A percentile compares a stretch with the other conserved stretches of the same genome.
Conservation (phyloP, 163 green algal species). For the Trebouxiophyceae sp. region DNA sequence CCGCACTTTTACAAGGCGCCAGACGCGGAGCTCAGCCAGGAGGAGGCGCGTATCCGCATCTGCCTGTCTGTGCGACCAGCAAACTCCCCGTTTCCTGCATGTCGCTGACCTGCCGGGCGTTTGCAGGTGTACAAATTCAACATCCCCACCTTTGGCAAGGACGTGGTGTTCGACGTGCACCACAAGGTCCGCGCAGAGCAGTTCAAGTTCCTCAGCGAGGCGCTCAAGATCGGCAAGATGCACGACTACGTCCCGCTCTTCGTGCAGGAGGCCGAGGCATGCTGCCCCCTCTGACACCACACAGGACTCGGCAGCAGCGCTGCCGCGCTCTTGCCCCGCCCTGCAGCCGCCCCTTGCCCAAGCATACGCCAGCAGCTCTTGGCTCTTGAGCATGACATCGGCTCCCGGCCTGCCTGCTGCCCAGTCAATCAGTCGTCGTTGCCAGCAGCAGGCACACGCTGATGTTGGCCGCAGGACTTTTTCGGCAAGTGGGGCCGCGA, state of each 20-base stretch:
- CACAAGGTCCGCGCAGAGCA: slow-evolving; percentile 86
- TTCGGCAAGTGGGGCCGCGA: slow-evolving; percentile 86
- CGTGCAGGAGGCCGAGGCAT: slow-evolving; percentile 84
- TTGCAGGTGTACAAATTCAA: slow-evolving; percentile 94
- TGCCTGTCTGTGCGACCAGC: too few species aligned
- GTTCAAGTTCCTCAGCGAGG: slow-evolving; percentile 94
- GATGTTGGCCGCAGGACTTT: slow-evolving; percentile 70
- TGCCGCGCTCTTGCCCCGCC: too few species aligned
- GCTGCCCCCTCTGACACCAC: too few species aligned
- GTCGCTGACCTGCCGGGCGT: too few species aligned
- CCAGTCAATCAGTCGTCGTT: too few species aligned
- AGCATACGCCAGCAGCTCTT: too few species aligned
- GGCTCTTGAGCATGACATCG: too few species aligned
- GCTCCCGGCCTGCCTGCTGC: too few species aligned
- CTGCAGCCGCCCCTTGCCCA: slow-evolving; percentile 1
- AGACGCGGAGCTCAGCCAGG: slow-evolving; percentile 90
- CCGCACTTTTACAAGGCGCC: slow-evolving; percentile 94
- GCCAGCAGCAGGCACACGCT: too few species aligned
- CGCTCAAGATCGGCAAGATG: slow-evolving; percentile 81
- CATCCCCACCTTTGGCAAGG: slow-evolving; percentile 93
- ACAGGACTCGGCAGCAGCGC: too few species aligned
- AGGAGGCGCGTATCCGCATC: slow-evolving; percentile 46
- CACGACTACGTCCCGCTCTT: slow-evolving; percentile 89
- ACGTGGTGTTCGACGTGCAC: slow-evolving; percentile 97
- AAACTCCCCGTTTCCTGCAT: too few species aligned